These are phyloP conservation scores for Rhododendron vialii DNA, from an alignment of 148 eudicot genomes.

Conservation along the genomic window DNA sequence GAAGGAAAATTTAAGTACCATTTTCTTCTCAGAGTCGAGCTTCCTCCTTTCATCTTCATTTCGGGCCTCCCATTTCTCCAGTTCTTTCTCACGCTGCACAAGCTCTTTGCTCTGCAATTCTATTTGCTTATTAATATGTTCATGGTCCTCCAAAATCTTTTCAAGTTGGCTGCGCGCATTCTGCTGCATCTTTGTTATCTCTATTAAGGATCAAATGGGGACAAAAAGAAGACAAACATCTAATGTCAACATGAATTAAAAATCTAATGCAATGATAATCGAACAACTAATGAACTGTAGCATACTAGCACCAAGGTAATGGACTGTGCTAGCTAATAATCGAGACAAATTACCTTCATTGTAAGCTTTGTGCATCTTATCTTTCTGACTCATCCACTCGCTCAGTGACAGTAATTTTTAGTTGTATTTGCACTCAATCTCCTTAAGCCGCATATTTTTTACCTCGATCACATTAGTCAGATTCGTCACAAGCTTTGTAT, in stretches of 20 bases:
- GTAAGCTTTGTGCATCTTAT: constrained; percentile 29
- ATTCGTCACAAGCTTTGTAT: constrained; percentile 23
- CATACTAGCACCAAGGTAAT: not conserved
- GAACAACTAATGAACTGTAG: not conserved
- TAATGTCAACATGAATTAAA: not conserved
- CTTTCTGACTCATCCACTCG: constrained; percentile 34
- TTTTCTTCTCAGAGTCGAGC: constrained; percentile 29
- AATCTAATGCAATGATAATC: not conserved
- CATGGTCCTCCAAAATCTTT: constrained; percentile 37
- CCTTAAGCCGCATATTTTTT: constrained; percentile 24
- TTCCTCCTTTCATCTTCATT: constrained; percentile 40
- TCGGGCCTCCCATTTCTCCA: constrained; percentile 45
- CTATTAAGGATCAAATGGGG: constrained; percentile 21
- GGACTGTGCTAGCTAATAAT: no score
- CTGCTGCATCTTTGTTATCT: constrained; percentile 36
- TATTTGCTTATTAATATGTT: constrained; percentile 26
- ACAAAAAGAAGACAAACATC: not conserved
- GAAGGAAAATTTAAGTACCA: not conserved
- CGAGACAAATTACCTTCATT: constrained; percentile 43
- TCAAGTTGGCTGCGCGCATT: constrained; percentile 26
- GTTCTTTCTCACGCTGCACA: constrained; percentile 28
- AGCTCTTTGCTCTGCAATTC: constrained; percentile 32
- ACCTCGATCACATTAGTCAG: constrained; percentile 29
- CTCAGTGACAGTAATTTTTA: constrained; percentile 31
- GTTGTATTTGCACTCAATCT: constrained; percentile 35